Base-by-base conservation (phyloP, 148 eudicot species). In the Limonium bicolor region DNA sequence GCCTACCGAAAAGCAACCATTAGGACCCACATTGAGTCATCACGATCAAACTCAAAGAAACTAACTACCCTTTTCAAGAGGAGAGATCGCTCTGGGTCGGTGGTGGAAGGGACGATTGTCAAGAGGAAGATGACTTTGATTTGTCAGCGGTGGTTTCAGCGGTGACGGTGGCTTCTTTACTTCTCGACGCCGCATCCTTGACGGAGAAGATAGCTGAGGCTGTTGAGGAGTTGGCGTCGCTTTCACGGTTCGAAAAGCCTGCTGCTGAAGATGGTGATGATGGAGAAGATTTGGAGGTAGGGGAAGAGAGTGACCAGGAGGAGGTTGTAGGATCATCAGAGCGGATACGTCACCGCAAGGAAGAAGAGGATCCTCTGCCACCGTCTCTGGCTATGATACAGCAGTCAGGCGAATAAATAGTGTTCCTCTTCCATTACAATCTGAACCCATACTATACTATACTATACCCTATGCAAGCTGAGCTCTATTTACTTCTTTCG, bases 31-130 rank as follows among this genome's bases (percentile, higher is more conserved):
- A 33, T 82, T 8, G 20, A 32, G 27, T 63, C 54, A 21, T 65
- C 74, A 9, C 72, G 71, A 55, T 20, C 46, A 16, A 76, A 69
- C 0, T 51, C 69, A 0, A 28, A 67, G 37, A 41, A 34, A 40
- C 75, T 82, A 16, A 48, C 62, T 10, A 12, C 27, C 14, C 0
- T 57, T 34, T 55, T 82, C 14, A 46, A 16, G 19, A 14, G 20
- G 12, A 16, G 19, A 14, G 20, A 6, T n/a, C 33, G 55, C 36
- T 39, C 72, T 8, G 51, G 21, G 42, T 13, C 56, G 16, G 59
- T 59, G n/a, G n/a, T n/a, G n/a, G n/a, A n/a, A n/a, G n/a, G n/a
- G n/a, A n/a, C n/a, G n/a, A n/a, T n/a, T n/a, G n/a, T n/a, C n/a
- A n/a, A n/a, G n/a, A n/a, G 71, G 33, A 34, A 0, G 54, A 32